Evolutionary conservation across 805 yeast species (phyloP).

Genomic region (Middelhovenomyces tepae): DNA sequence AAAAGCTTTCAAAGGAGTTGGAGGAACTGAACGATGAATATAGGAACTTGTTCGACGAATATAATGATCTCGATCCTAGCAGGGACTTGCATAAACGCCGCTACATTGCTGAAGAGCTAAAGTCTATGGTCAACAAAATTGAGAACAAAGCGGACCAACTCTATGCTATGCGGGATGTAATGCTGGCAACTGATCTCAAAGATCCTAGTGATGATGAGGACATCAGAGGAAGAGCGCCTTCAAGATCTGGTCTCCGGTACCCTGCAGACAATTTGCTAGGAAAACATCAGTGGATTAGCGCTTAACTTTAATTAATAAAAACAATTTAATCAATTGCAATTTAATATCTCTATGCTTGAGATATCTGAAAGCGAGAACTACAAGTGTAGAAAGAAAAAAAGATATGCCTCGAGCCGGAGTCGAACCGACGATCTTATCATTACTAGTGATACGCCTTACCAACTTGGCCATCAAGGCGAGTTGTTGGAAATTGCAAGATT

Average conservation of each 20-base stretch:
- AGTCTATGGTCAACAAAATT: slow-evolving; percentile 9
- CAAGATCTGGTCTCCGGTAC: no score
- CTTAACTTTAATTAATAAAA: no score
- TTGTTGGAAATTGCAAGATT: no score
- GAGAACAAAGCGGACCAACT: slow-evolving; percentile 15
- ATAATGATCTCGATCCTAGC: slow-evolving; percentile 12
- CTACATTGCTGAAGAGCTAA: slow-evolving; percentile 9
- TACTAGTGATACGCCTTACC: slow-evolving; percentile 84
- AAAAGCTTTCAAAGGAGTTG: slow-evolving; percentile 12
- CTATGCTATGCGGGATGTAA: slow-evolving; percentile 15
- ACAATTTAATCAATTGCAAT: no score
- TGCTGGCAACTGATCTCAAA: slow-evolving; percentile 11
- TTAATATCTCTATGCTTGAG: no score
- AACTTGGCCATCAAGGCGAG: slow-evolving; percentile 48
- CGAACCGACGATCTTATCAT: slow-evolving; percentile 74
- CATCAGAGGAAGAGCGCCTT: background rate
- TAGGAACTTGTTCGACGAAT: slow-evolving; percentile 7
- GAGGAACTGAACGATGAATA: slow-evolving; percentile 8
- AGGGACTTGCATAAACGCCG: slow-evolving; percentile 8
- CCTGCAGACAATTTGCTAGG: slow-evolving; percentile 4
- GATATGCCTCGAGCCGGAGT: slow-evolving; percentile 54
- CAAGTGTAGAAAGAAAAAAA: slow-evolving; percentile 14
- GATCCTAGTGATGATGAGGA: slow-evolving; percentile 3
- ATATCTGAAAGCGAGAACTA: no score
- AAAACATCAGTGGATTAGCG: slow-evolving; percentile 6